Conservation (phyloP, 768 basidiomycete genomes). For the Chalciporus chontae region DNA sequence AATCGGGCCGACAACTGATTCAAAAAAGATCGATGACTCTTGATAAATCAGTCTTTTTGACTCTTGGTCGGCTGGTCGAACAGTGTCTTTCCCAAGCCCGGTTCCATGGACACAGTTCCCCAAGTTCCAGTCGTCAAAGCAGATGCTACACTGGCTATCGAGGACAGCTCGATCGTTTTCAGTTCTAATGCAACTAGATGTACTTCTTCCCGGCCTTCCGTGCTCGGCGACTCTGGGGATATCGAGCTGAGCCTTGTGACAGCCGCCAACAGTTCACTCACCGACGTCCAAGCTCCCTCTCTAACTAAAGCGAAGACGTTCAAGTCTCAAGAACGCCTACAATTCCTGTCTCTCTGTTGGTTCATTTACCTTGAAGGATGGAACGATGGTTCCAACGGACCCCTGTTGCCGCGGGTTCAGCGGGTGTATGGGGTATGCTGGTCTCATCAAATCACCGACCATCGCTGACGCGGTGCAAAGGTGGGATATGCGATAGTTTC, state of each 20-base stretch:
- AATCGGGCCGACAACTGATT: neutral
- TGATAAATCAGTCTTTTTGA: neutral
- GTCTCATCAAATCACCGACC: neutral
- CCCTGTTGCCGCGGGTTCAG: conserved; percentile 71
- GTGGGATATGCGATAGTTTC: conserved; percentile 52
- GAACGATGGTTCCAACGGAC: conserved; percentile 76
- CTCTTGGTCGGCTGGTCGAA: neutral
- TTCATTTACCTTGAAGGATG: conserved; percentile 64
- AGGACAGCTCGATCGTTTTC: conserved; percentile 2
- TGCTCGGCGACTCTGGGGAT: conserved; percentile 1
- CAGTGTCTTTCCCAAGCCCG: neutral
- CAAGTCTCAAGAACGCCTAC: conserved; percentile 32
- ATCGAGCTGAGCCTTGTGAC: conserved; percentile 1
- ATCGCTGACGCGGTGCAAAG: conserved; percentile 24
- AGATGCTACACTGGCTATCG: neutral
- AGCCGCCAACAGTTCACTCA: neutral
- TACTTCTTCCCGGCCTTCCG: conserved; percentile 1
- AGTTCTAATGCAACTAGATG: conserved; percentile 1
- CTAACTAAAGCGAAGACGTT: conserved; percentile 4
- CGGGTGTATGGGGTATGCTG: conserved; percentile 43
- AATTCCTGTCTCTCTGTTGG: conserved; percentile 55
- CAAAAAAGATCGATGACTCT: neutral
- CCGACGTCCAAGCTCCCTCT: neutral
- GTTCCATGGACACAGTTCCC: conserved; percentile 3
- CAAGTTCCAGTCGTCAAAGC: neutral